Evolutionary conservation across 805 yeast genomes (phyloP).

Genomic region (Saccharomycopsis capsularis): DNA sequence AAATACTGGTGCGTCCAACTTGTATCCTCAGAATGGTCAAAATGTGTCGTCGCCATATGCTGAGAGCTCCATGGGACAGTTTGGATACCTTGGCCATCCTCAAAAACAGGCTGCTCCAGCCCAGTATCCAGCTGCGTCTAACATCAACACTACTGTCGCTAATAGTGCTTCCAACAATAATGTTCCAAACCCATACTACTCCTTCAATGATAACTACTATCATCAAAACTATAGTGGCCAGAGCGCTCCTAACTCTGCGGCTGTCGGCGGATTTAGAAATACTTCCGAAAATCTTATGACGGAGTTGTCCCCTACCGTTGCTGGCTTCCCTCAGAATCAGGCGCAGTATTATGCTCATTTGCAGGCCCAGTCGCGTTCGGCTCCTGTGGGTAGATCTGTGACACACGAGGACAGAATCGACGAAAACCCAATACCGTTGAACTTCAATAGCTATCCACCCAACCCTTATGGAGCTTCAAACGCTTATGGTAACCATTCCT

Average conservation of each 20-base stretch:
- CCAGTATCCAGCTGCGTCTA: neutral
- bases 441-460: neutral
- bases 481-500: too few species aligned
- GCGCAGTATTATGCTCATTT: too few species aligned
- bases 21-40: neutral
- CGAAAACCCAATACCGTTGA: constrained; percentile 6
- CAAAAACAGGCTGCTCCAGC: neutral
- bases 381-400: neutral
- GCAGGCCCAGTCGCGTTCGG: too few species aligned
- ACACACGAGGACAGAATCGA: constrained; percentile 7
- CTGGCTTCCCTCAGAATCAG: neutral
- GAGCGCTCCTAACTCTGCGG: neutral
- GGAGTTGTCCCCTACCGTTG: constrained; percentile 14
- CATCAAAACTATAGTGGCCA: neutral
- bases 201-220: neutral
- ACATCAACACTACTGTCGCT: neutral
- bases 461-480: too few species aligned
- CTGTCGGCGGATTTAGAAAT: too few species aligned
- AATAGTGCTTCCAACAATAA: neutral
- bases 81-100: too few species aligned
- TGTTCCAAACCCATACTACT: neutral
- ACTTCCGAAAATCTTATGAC: constrained; percentile 6
- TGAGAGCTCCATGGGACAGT: too few species aligned
- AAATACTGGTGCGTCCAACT: neutral
- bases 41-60: too few species aligned